Conservation (phyloP, 192 early-diverging fungal species). For the Podila epigama region DNA sequence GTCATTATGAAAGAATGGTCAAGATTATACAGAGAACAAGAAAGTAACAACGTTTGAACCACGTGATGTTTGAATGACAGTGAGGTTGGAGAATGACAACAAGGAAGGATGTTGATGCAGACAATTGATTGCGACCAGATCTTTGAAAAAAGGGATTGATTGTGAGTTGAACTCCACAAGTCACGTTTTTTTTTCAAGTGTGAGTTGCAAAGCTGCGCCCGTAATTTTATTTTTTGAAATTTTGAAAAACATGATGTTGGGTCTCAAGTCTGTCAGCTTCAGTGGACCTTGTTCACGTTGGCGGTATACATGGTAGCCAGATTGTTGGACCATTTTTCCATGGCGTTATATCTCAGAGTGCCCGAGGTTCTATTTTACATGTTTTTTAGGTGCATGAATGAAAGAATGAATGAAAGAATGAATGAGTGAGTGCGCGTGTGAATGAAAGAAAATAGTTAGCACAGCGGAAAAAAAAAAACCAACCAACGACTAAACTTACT, state of each 20-base stretch:
- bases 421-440: too few relatives aligned
- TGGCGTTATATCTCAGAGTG: slow-evolving; percentile 67
- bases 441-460: not conserved
- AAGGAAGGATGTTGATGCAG: too few relatives aligned
- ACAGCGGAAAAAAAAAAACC: not conserved
- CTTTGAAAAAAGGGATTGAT: too few relatives aligned
- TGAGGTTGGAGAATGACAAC: too few relatives aligned
- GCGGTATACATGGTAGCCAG: slow-evolving; percentile 68
- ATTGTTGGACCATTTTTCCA: slow-evolving; percentile 78
- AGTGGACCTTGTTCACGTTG: slow-evolving; percentile 61
- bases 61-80: too few relatives aligned
- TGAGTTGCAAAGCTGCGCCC: too few relatives aligned
- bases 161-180: too few relatives aligned
- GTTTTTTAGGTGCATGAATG: not conserved
- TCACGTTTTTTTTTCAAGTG: too few relatives aligned
- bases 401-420: not conserved
- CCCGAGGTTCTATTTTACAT: slow-evolving; percentile 62
- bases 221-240: too few relatives aligned
- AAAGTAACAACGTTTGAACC: too few relatives aligned
- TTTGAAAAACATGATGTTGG: too few relatives aligned
- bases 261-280: slow-evolving; percentile 7
- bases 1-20: slow-evolving; percentile 1
- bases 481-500: slow-evolving; percentile 53
- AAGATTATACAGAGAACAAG: not conserved
- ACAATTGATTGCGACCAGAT: too few relatives aligned